Conservation (phyloP, 495 filamentous ascomycete species). For the Aspergillus haitiensis region DNA sequence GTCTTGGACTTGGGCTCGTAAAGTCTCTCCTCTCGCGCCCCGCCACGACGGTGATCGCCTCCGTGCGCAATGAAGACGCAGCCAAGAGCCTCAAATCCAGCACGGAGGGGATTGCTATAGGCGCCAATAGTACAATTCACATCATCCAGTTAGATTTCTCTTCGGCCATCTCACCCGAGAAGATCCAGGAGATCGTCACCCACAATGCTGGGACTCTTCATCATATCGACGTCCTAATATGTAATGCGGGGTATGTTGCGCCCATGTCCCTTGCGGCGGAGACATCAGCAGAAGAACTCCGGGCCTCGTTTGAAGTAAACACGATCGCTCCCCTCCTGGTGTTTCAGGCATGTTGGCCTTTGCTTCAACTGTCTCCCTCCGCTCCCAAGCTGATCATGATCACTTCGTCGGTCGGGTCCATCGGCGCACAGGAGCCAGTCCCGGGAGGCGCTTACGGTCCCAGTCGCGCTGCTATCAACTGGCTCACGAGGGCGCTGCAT, state of each 20-base stretch:
- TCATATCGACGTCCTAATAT: constrained; percentile 49
- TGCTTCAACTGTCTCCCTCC: constrained; percentile 29
- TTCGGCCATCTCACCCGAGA: constrained; percentile 18
- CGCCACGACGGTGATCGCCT: constrained; percentile 48
- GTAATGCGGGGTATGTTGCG: constrained; percentile 46
- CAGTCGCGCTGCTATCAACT: constrained; percentile 35
- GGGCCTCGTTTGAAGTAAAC: constrained; percentile 39
- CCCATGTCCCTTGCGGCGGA: constrained; percentile 22
- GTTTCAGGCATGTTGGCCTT: constrained; percentile 40
- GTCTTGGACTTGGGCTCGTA: constrained; percentile 49
- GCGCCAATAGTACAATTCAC: constrained; percentile 36
- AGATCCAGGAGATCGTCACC: constrained; percentile 6
- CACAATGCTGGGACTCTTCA: constrained; percentile 21
- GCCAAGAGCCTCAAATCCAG: constrained; percentile 23
- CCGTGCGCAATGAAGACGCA: constrained; percentile 36
- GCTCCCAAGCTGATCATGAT: constrained; percentile 36
- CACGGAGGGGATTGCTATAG: constrained; percentile 21
- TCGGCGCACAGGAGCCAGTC: constrained; percentile 22
- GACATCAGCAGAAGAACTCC: constrained; percentile 18
- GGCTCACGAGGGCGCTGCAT: constrained; percentile 27
- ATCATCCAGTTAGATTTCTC: constrained; percentile 46
- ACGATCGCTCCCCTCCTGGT: constrained; percentile 34
- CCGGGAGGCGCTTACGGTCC: constrained; percentile 38
- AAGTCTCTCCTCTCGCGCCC: constrained; percentile 40
- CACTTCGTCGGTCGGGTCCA: constrained; percentile 23